Evolutionary conservation across 768 basidiomycete genomes (phyloP), one percentile per base, ranked within the genome.

Genomic region (Phylloporus sp.): DNA sequence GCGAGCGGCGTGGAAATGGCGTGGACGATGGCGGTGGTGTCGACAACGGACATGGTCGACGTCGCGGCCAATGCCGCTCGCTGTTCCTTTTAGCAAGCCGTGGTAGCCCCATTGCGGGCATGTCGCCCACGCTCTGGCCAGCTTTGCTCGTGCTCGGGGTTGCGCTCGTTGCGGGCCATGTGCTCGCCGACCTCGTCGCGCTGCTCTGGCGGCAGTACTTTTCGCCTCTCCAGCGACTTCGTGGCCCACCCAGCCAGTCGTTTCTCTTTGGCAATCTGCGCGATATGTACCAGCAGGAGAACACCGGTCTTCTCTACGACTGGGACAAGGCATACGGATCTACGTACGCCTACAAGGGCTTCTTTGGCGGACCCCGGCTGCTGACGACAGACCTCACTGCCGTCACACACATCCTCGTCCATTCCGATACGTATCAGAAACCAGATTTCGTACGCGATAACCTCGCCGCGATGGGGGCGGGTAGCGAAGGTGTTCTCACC

Each of bases 371-470:
- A 3, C 71, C 72, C 42, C 70, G 85, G 22, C 72, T 86, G 52
- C 72, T 82, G 66, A 82, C 81, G 7, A 77, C 76, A 43, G 85
- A 86, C 66, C 77, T 79, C 4, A 64, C 71, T 18, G 82, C 84
- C 1, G 63, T 86, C 34, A 70, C 75, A 4, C 77, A 85, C 50
- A 80, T 88, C 40, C 75, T 88, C 43, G 67, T 72, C 9, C 73
- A 77, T 46, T 73, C 80, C 0, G 80, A 84, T 53, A 71, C 78
- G 50, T 83, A 80, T 59, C 82, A 79, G 26, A 86, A 87, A 64
- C 82, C 84, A 3, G 76, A 80, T 51, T 80, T 81, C 53, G 71
- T 82, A 15, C 65, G 74, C 13, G 78, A 81, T 36, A 73, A 65
- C 50, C 70, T 81, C 20, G 76, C 78, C 0, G 70, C 70, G 34